Evolutionary conservation across 2,329 filamentous ascomycete genomes (phyloP).

Genomic region (Clarireedia sp.): DNA sequence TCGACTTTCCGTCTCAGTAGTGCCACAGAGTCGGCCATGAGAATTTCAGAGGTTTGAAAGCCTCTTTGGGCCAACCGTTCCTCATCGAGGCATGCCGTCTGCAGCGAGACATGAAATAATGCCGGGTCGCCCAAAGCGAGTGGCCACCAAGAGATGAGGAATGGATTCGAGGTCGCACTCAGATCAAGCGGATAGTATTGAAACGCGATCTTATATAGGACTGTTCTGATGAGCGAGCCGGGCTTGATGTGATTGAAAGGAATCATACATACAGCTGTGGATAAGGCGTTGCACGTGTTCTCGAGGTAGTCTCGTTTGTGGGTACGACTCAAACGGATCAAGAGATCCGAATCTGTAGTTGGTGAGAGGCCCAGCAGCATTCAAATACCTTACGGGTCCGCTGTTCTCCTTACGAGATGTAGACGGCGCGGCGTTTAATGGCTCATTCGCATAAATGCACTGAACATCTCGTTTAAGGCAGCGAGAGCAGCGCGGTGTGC

Average conservation of each 20-base stretch:
- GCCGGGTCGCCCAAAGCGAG: constrained; percentile 47
- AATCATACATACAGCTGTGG: too few species aligned
- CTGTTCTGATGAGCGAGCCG: constrained; percentile 31
- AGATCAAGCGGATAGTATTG: constrained; percentile 52
- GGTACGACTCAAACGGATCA: too few species aligned
- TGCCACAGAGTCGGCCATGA: constrained; percentile 50
- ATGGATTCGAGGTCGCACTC: constrained; percentile 45
- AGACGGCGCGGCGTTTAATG: too few species aligned
- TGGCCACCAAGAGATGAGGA: constrained; percentile 53
- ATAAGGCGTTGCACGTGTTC: too few species aligned
- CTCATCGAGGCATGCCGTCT: constrained; percentile 49
- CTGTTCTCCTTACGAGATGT: too few species aligned
- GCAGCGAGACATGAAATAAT: constrained; percentile 50
- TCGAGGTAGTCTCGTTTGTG: too few species aligned
- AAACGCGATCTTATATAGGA: constrained; percentile 49
- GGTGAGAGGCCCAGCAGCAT: too few species aligned
- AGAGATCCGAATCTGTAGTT: too few species aligned
- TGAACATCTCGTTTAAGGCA: constrained; percentile 40
- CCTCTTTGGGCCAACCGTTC: constrained; percentile 44
- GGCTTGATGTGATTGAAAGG: too few species aligned
- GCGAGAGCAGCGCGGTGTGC: constrained; percentile 45
- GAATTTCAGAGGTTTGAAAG: constrained; percentile 44
- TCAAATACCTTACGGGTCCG: too few species aligned
- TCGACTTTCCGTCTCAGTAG: constrained; percentile 43
- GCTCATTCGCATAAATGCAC: constrained; percentile 41